phyloP scores from a whole-genome alignment of 192 early-diverging fungal genomes.

The Chytriomyces confervae region DNA sequence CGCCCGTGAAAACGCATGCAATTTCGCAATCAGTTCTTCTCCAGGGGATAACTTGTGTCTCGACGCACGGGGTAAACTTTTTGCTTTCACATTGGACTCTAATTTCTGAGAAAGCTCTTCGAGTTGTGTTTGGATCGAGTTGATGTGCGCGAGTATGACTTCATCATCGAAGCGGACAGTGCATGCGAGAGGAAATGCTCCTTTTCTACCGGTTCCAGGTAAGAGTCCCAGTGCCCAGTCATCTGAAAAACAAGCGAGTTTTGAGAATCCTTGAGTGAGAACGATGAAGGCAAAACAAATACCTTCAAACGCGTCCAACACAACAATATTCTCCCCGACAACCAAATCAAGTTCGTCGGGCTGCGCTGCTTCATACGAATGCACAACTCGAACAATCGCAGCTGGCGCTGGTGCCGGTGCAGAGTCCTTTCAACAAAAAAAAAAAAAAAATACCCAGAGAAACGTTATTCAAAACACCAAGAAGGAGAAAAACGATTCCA shows the following conservation, averaged over 20 bases:
- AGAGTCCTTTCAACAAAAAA: background rate
- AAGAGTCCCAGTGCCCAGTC: constrained; percentile 41
- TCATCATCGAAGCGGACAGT: constrained; percentile 27
- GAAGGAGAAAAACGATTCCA: background rate
- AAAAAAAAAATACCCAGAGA: too few species aligned
- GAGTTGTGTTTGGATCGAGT: background rate
- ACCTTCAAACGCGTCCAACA: constrained; percentile 43
- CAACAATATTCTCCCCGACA: constrained; percentile 36
- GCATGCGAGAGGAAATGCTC: constrained; percentile 45
- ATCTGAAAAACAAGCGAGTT: constrained; percentile 39
- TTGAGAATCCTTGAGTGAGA: background rate
- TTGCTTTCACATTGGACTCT: background rate
- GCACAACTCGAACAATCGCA: constrained; percentile 24
- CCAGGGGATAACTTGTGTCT: background rate
- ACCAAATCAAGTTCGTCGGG: constrained; percentile 41
- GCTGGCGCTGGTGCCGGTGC: background rate
- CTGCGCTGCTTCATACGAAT: constrained; percentile 38
- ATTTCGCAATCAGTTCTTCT: background rate
- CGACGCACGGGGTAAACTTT: background rate
- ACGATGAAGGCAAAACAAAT: background rate
- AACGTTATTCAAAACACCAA: background rate
- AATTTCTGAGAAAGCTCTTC: background rate
- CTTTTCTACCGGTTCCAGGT: constrained; percentile 33
- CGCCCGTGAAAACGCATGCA: background rate
- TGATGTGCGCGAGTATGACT: constrained; percentile 2